Base-by-base conservation (phyloP, 371 early-diverging fungal species). In the Actinomucor elegans region DNA sequence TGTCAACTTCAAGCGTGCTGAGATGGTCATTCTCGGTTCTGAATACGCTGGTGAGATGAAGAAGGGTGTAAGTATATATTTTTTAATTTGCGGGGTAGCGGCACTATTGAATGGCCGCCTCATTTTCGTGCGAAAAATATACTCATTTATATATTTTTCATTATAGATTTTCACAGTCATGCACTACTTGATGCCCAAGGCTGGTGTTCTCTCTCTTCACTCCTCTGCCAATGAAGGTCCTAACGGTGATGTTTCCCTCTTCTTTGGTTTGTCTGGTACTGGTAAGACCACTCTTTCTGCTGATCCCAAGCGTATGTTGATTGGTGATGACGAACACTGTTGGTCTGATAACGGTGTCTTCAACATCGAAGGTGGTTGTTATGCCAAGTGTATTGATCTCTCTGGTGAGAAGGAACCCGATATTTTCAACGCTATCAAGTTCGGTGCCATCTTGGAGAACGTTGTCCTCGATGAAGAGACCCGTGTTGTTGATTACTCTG, bases 41-140 rank as follows among this genome's bases (percentile, higher is more conserved):
- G 92, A 95, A 73, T 98, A 98, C 66, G 98, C 98, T 48, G 98
- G 98, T 58, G 98, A 97, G 81, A 97, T 97, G 98, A 97, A 96
- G 84, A 97, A 97, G 88, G 98, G 98, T 64, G 80, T 84, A 67
- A 67, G 75, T 65, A 47, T 21, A n/a, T n/a, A 20, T 18, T 5
- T 17, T 7, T 37, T 37, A 17, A 6, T 6, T 8, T 37, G 37
- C 20, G 37, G 37, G 37, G 37, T 37, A 37, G 10, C 12, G 17
- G 17, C 0, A 3, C 20, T 37, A n/a, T n/a, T n/a, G n/a, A n/a
- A n/a, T n/a, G n/a, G n/a, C n/a, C n/a, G n/a, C n/a, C n/a, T n/a
- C n/a, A n/a, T n/a, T n/a, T n/a, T n/a, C n/a, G n/a, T n/a, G n/a
- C n/a, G n/a, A n/a, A n/a, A n/a, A n/a, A n/a, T n/a, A n/a, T n/a